These are phyloP conservation scores for Myxozyma udenii DNA, from an alignment of 805 yeast genomes.

Conservation along the genomic window DNA sequence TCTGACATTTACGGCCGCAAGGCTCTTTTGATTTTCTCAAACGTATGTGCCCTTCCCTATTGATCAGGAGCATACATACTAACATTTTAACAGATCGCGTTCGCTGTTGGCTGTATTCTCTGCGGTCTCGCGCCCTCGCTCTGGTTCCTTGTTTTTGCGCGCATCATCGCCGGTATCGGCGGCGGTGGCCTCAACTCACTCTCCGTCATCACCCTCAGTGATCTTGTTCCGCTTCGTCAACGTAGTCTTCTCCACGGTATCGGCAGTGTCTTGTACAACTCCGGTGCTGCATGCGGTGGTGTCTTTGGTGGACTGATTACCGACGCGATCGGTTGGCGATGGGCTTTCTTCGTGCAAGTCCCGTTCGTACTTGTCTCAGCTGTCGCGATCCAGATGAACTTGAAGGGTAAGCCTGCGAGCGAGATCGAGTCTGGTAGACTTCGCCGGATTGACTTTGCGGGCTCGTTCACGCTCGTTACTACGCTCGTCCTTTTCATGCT, in stretches of 20 bases:
- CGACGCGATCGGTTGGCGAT: conserved; percentile 61
- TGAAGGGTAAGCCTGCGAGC: conserved; percentile 25
- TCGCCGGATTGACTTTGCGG: conserved; percentile 63
- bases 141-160: conserved; percentile 39
- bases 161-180: conserved; percentile 82
- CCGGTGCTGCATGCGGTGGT: conserved; percentile 76
- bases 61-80: conserved; percentile 55
- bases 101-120: conserved; percentile 45
- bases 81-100: conserved; percentile 43
- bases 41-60: conserved; percentile 6
- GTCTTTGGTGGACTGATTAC: conserved; percentile 53
- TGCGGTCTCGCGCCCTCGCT: conserved; percentile 45
- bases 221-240: conserved; percentile 67
- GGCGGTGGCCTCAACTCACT: conserved; percentile 85
- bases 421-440: conserved; percentile 47
- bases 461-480: conserved; percentile 57
- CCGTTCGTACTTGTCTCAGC: conserved; percentile 42
- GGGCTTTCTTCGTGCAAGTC: conserved; percentile 43
- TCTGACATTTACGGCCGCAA: conserved; percentile 30
- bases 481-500: conserved; percentile 58
- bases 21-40: conserved; percentile 20
- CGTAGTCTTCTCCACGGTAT: conserved; percentile 83
- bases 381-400: conserved; percentile 36
- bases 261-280: conserved; percentile 69
- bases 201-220: conserved; percentile 72